Percentiles rank a stretch among this genome's conserved stretches.
Conservation (phyloP, 768 basidiomycete species). For the Amyloporia xantha region DNA sequence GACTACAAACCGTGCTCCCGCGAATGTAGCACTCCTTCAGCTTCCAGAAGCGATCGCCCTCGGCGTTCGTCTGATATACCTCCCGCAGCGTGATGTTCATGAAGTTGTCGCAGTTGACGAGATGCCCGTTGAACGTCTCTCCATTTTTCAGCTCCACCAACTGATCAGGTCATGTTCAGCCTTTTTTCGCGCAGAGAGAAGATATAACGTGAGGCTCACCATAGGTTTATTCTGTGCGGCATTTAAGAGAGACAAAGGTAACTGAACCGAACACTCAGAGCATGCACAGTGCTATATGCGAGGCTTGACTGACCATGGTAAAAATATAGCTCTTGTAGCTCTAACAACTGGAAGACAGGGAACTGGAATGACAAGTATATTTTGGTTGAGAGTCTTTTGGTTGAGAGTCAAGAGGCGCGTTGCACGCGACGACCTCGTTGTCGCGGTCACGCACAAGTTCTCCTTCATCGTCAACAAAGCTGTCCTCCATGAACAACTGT, state of each 20-base stretch:
- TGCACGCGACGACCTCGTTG: not conserved
- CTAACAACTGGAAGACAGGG: no score
- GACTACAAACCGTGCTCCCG: constrained; percentile 86
- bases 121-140: constrained; percentile 98
- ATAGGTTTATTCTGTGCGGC: constrained; percentile 99
- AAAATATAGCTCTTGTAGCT: no score
- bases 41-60: constrained; percentile 96
- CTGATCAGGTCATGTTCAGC: constrained; percentile 33
- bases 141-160: constrained; percentile 95
- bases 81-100: constrained; percentile 99
- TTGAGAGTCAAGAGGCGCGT: not conserved
- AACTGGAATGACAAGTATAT: no score
- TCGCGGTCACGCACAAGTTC: not conserved
- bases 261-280: constrained; percentile 46
- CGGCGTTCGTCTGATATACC: constrained; percentile 93
- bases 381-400: no score
- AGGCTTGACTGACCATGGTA: no score
- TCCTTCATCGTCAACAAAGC: no score
- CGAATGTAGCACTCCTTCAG: constrained; percentile 96
- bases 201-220: constrained; percentile 41
- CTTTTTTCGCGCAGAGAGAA: constrained; percentile 5
- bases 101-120: constrained; percentile 99
- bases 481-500: not conserved
- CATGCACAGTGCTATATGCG: no score
- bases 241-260: constrained; percentile 94